Conservation (phyloP, 1,284 basidiomycete genomes). For the Moniliella sp. region DNA sequence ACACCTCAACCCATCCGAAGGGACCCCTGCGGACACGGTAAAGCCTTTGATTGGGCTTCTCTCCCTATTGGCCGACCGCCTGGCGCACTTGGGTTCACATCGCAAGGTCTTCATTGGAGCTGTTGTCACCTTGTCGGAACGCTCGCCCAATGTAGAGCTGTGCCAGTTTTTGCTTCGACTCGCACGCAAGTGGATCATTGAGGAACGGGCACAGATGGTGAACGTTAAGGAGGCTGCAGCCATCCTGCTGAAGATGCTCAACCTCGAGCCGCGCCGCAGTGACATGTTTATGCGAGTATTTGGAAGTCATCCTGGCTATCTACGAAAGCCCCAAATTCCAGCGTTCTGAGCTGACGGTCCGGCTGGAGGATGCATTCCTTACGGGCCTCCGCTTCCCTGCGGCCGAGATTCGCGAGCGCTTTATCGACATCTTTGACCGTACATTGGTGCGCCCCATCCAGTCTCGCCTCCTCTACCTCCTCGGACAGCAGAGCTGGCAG, state of each 20-base stretch:
- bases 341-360: constrained; percentile 76
- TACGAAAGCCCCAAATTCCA: constrained; percentile 68
- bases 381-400: constrained; percentile 74
- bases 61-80: constrained; percentile 39
- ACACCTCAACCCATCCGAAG: constrained; percentile 45
- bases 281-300: constrained; percentile 57
- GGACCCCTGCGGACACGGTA: constrained; percentile 13
- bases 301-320: constrained; percentile 78
- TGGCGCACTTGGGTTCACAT: constrained; percentile 40
- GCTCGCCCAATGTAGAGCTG: constrained; percentile 61
- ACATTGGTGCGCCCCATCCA: constrained; percentile 65
- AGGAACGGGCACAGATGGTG: constrained; percentile 40
- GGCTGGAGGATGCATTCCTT: constrained; percentile 78
- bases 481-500: constrained; percentile 91
- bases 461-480: constrained; percentile 65
- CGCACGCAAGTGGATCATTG: constrained; percentile 66
- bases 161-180: constrained; percentile 72
- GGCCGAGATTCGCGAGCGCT: constrained; percentile 55
- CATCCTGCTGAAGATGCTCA: constrained; percentile 69
- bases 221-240: constrained; percentile 88
- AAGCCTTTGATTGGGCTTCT: constrained; percentile 39
- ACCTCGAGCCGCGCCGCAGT: constrained; percentile 54
- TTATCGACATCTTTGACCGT: constrained; percentile 71
- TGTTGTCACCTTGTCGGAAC: constrained; percentile 65
- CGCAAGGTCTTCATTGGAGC: constrained; percentile 49